Conservation (phyloP, 192 early-diverging fungal genomes). For the Cetraspora pellucida region DNA sequence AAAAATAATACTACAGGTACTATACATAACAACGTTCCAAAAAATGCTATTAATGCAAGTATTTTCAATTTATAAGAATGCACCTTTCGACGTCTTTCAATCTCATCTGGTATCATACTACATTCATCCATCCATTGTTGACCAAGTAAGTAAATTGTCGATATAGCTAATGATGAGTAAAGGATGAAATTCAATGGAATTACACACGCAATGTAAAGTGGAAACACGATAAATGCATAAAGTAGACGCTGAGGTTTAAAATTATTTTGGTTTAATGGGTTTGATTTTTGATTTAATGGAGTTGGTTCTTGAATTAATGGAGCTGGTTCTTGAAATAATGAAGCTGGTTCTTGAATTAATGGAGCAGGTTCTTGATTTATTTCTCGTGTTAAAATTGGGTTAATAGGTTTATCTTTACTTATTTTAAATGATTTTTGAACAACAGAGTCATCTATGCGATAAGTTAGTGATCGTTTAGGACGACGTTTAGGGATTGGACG, state of each 20-base stretch:
- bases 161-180: not conserved
- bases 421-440: too few species aligned
- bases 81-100: not conserved
- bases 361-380: too few species aligned
- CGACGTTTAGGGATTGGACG: too few species aligned
- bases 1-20: not conserved
- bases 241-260: not conserved
- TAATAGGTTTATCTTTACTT: too few species aligned
- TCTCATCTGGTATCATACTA: not conserved
- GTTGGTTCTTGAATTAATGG: not conserved
- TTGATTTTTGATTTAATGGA: not conserved
- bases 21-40: not conserved
- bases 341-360: too few species aligned
- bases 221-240: not conserved
- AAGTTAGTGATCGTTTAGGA: too few species aligned
- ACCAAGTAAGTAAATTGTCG: not conserved
- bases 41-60: not conserved
- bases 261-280: not conserved
- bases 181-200: not conserved
- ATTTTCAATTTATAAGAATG: not conserved
- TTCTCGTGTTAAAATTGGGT: too few species aligned
- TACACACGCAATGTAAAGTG: not conserved
- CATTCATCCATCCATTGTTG: not conserved
- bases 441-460: too few species aligned
- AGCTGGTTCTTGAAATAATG: not conserved